These are phyloP conservation scores for Waltergamsia citrina DNA, from an alignment of 2,329 filamentous ascomycete genomes.

Conservation along the genomic window DNA sequence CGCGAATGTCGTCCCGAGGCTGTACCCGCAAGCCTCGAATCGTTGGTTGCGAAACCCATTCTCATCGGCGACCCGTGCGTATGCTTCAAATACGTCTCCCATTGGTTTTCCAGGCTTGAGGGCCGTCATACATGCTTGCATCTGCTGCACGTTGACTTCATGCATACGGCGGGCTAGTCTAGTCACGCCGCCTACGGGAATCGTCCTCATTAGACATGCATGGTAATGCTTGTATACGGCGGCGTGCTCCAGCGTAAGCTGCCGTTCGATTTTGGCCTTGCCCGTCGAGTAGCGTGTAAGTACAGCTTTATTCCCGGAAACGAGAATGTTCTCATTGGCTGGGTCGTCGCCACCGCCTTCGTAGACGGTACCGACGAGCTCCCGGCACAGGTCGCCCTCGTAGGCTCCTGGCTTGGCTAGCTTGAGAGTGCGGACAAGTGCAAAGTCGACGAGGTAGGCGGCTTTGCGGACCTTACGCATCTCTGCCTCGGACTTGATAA, in stretches of 20 bases:
- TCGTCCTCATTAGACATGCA: slow-evolving; percentile 20
- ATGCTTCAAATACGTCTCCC: slow-evolving; percentile 7
- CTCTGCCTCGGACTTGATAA: slow-evolving; percentile 20
- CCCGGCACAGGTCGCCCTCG: slow-evolving; percentile 22
- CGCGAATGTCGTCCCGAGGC: slow-evolving; percentile 5
- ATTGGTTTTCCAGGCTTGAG: slow-evolving; percentile 5
- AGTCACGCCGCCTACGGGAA: slow-evolving; percentile 10
- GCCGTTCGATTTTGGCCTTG: slow-evolving; percentile 13
- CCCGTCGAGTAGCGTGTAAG: slow-evolving; percentile 1
- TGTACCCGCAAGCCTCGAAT: slow-evolving; percentile 6
- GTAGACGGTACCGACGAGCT: slow-evolving; percentile 21
- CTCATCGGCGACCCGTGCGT: slow-evolving; percentile 7
- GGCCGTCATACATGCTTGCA: slow-evolving; percentile 6
- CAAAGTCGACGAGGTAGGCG: slow-evolving; percentile 21
- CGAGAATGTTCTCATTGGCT: slow-evolving; percentile 22
- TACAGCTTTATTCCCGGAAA: slow-evolving; percentile 5
- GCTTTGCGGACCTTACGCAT: slow-evolving; percentile 19
- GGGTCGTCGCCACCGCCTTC: slow-evolving; percentile 23
- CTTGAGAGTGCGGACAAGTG: slow-evolving; percentile 21
- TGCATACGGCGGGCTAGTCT: slow-evolving; percentile 6
- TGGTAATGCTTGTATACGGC: slow-evolving; percentile 22
- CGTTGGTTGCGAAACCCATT: slow-evolving; percentile 7
- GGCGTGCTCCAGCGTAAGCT: slow-evolving; percentile 20
- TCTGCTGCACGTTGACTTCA: slow-evolving; percentile 7
- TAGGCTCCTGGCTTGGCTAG: slow-evolving; percentile 22